A percentile compares a stretch with the other conserved stretches of the same genome.
These are phyloP conservation scores for Amphirosellinia nigrospora DNA, from an alignment of 495 filamentous ascomycete genomes.

Conservation along the genomic window DNA sequence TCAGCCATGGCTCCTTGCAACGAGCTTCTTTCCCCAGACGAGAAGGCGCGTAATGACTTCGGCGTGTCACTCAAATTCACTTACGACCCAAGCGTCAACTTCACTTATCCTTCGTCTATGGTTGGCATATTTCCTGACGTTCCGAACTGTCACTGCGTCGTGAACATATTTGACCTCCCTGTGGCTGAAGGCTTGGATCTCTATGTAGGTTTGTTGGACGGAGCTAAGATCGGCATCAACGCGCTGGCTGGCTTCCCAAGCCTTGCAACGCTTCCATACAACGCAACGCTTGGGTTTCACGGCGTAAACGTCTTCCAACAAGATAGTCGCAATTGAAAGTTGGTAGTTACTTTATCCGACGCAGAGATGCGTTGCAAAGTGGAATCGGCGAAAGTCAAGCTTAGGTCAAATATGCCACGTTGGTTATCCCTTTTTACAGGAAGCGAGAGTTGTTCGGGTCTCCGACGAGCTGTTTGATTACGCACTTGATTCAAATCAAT, in stretches of 20 bases:
- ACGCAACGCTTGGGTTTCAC: conserved; percentile 82
- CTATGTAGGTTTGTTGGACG: conserved; percentile 84
- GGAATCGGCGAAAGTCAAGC: conserved; percentile 73
- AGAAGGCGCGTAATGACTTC: conserved; percentile 85
- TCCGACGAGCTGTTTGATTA: conserved; percentile 97
- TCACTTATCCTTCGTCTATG: conserved; percentile 81
- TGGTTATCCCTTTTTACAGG: conserved; percentile 94
- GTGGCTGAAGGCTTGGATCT: conserved; percentile 89
- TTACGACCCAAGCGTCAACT: conserved; percentile 77
- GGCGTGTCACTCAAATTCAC: conserved; percentile 93
- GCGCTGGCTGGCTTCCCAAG: conserved; percentile 94
- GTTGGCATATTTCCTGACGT: conserved; percentile 92
- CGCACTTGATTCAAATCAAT: conserved; percentile 65
- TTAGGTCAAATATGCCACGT: conserved; percentile 91
- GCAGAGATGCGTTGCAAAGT: conserved; percentile 72
- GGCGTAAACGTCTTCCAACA: conserved; percentile 97
- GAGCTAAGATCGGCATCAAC: conserved; percentile 77
- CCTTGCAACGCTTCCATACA: conserved; percentile 80
- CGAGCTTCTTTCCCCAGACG: conserved; percentile 71
- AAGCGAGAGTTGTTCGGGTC: conserved; percentile 85
- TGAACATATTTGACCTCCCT: conserved; percentile 94
- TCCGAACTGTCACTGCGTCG: conserved; percentile 83
- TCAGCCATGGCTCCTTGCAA: conserved; percentile 86
- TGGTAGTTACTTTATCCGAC: conserved; percentile 84
- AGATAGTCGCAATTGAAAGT: conserved; percentile 95